Conservation (phyloP, 208 protist species). For the Porcisia hertigi region DNA sequence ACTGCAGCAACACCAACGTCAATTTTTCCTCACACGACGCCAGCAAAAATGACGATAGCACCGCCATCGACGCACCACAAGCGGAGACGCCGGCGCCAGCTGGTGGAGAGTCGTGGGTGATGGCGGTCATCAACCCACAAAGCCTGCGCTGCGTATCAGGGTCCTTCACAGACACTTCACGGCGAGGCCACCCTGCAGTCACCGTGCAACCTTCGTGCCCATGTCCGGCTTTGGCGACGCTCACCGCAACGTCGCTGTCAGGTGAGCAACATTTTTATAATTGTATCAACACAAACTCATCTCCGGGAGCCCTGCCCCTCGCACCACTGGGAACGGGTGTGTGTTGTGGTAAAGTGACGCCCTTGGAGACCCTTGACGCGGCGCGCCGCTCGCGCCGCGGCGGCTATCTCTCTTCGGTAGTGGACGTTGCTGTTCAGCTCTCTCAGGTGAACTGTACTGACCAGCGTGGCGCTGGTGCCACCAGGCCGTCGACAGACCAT, state of each 20-base stretch:
- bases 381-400: slow-evolving; percentile 2
- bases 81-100: not conserved
- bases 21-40: not conserved
- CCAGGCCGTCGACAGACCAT: not conserved
- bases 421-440: slow-evolving; percentile 42
- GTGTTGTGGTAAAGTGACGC: not conserved
- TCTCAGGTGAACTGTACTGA: slow-evolving; percentile 48
- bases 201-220: not conserved
- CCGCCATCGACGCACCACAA: not conserved
- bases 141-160: slow-evolving; percentile 2
- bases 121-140: slow-evolving; percentile 3
- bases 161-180: not conserved
- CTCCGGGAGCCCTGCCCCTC: not conserved
- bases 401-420: slow-evolving; percentile 34
- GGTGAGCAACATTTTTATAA: not conserved
- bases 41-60: not conserved
- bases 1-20: not conserved
- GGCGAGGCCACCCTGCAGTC: not conserved
- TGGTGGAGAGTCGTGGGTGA: not conserved
- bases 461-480: slow-evolving; percentile 14
- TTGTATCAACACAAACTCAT: not conserved
- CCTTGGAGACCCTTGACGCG: not conserved
- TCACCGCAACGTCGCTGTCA: not conserved
- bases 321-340: no score
- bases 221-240: not conserved